These are phyloP conservation scores for Sporothrix variecibatus DNA, from an alignment of 2,329 filamentous ascomycete species.

Conservation along the genomic window DNA sequence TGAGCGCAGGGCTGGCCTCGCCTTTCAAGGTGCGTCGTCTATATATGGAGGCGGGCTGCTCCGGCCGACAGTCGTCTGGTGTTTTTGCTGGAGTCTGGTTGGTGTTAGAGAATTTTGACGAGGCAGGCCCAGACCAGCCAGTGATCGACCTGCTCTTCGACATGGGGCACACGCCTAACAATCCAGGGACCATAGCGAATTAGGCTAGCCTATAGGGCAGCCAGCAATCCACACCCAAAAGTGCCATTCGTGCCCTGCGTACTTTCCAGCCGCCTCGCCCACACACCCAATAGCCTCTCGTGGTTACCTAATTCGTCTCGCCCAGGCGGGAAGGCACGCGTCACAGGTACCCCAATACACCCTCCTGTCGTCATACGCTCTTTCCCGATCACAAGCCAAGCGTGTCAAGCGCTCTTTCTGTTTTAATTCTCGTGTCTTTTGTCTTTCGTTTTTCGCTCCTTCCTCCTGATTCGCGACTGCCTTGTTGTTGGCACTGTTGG, in stretches of 20 bases:
- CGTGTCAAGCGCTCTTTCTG: background rate
- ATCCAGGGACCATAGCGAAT: conserved; percentile 2
- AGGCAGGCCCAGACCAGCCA: background rate
- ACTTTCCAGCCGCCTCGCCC: background rate
- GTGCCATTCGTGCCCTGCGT: too few relatives aligned
- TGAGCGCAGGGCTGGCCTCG: background rate
- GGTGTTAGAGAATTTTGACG: background rate
- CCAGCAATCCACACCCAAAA: background rate
- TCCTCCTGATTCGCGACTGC: background rate
- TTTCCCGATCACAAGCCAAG: background rate
- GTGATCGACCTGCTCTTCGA: background rate
- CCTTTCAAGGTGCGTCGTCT: background rate
- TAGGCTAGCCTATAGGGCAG: background rate
- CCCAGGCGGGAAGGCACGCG: conserved; percentile 14
- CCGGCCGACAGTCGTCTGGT: conserved; percentile 24
- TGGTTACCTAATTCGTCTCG: conserved; percentile 1
- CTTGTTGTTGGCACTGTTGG: background rate
- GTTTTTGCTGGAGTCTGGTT: background rate
- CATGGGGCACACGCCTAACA: background rate
- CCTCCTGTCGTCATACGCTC: conserved; percentile 10
- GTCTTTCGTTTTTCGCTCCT: background rate
- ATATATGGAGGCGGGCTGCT: conserved; percentile 26
- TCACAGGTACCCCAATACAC: conserved; percentile 2
- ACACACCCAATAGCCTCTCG: background rate
- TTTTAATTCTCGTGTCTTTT: background rate